phyloP scores from a whole-genome alignment of 108 stramenopile genomes.

The Cyclotella cryptica region DNA sequence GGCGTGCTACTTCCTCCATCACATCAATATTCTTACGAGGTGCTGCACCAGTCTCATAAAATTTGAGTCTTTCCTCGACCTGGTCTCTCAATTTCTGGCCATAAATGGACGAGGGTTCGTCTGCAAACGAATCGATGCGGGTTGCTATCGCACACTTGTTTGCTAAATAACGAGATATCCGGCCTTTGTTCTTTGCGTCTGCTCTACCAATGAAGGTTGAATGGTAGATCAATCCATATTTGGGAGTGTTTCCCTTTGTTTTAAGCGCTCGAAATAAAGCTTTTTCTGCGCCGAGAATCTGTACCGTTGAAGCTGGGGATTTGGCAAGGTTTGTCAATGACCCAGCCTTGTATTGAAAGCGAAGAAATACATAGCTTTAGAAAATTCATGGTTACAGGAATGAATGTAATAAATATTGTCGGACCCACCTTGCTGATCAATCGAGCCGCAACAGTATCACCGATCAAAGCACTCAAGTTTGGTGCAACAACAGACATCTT shows the following conservation, averaged over 20 bases:
- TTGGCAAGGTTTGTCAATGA: constrained; percentile 98
- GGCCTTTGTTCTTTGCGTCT: constrained; percentile 99
- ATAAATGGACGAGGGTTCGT: constrained; percentile 92
- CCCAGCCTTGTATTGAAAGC: constrained; percentile 71
- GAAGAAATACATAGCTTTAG: not conserved
- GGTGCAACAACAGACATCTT: constrained; percentile 99
- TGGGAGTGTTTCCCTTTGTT: constrained; percentile 99
- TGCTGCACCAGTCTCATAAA: constrained; percentile 98
- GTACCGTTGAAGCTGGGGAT: constrained; percentile 99
- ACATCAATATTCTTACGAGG: constrained; percentile 99
- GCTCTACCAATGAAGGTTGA: constrained; percentile 98
- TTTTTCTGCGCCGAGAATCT: constrained; percentile 99
- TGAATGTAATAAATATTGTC: not conserved
- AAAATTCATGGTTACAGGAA: not conserved
- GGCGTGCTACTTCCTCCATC: constrained; percentile 92
- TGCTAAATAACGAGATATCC: constrained; percentile 98
- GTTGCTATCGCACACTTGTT: constrained; percentile 99
- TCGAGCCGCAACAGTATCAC: constrained; percentile 98
- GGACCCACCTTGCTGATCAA: constrained; percentile 96
- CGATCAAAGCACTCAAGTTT: constrained; percentile 96
- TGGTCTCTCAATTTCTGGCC: constrained; percentile 98
- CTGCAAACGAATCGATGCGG: constrained; percentile 97
- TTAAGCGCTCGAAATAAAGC: constrained; percentile 99
- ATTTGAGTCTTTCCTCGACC: constrained; percentile 98
- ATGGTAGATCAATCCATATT: constrained; percentile 99